These are phyloP conservation scores for Pezicula rhizophila DNA, from an alignment of 2,329 filamentous ascomycete genomes.

Conservation along the genomic window DNA sequence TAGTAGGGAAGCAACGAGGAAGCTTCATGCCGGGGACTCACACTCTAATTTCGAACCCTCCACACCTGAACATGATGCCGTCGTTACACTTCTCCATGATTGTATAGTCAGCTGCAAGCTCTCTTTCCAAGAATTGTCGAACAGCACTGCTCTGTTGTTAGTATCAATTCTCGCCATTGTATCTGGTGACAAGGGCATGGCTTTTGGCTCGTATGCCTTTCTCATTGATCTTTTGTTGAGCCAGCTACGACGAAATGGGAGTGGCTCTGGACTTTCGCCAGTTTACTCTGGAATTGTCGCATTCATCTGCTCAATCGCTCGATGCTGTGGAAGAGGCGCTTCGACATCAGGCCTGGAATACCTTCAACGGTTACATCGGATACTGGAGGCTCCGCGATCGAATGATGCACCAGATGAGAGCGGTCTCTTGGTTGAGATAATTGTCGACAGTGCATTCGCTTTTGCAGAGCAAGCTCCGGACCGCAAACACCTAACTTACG, in stretches of 20 bases:
- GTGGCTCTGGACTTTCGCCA: neutral
- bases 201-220: neutral
- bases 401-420: slow-evolving; percentile 1
- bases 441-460: slow-evolving; percentile 27
- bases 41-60: no score
- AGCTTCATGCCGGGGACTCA: neutral
- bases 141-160: neutral
- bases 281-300: slow-evolving; percentile 16
- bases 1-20: slow-evolving; percentile 7
- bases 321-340: slow-evolving; percentile 38
- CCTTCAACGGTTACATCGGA: slow-evolving; percentile 30
- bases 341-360: slow-evolving; percentile 29
- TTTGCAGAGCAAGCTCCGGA: slow-evolving; percentile 25
- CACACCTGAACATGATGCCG: slow-evolving; percentile 4
- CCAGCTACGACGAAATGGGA: slow-evolving; percentile 4
- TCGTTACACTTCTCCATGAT: slow-evolving; percentile 11
- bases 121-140: slow-evolving; percentile 1
- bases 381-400: slow-evolving; percentile 10
- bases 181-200: neutral
- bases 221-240: slow-evolving; percentile 7
- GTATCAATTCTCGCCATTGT: neutral
- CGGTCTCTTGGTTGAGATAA: slow-evolving; percentile 17
- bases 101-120: slow-evolving; percentile 7
- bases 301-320: slow-evolving; percentile 40
- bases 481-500: slow-evolving; percentile 24